Conservation (phyloP, 2,329 filamentous ascomycete species). For the Fusarium nurragi region DNA sequence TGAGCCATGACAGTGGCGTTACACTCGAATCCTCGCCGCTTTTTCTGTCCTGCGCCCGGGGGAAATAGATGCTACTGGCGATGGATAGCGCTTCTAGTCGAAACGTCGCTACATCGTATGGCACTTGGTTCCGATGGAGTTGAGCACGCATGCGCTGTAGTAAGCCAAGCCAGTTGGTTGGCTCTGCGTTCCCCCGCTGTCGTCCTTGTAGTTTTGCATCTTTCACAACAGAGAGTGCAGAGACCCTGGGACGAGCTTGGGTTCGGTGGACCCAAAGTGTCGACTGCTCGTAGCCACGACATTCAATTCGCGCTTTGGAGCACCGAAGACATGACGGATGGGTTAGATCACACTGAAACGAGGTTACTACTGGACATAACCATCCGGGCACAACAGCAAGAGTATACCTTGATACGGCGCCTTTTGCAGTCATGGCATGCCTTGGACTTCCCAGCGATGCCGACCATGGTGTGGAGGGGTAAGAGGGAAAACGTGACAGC, state of each 20-base stretch:
- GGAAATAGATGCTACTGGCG: neutral
- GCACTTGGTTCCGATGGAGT: fast-evolving
- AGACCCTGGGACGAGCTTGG: neutral
- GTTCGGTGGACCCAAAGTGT: slow-evolving; percentile 15
- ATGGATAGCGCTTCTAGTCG: neutral
- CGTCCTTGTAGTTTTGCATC: neutral
- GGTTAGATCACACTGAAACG: neutral
- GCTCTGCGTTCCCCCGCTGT: fast-evolving
- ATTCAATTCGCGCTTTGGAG: slow-evolving; percentile 3
- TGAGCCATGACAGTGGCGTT: neutral
- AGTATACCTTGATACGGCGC: slow-evolving; percentile 16
- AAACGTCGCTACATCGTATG: neutral
- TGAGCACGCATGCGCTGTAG: neutral
- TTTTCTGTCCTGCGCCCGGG: fast-evolving
- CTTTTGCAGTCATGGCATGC: slow-evolving; percentile 11
- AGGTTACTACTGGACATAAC: neutral
- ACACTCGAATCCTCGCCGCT: neutral
- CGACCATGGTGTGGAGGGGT: neutral
- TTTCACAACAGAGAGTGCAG: slow-evolving; percentile 1
- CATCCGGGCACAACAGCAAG: fast-evolving
- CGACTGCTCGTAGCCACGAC: neutral
- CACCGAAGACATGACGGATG: neutral
- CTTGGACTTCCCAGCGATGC: slow-evolving; percentile 8
- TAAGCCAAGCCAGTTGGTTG: neutral
- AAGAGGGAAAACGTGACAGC: fast-evolving